Evolutionary conservation across 2,329 filamentous ascomycete species (phyloP).

Genomic region (Rhinocladiella similis): DNA sequence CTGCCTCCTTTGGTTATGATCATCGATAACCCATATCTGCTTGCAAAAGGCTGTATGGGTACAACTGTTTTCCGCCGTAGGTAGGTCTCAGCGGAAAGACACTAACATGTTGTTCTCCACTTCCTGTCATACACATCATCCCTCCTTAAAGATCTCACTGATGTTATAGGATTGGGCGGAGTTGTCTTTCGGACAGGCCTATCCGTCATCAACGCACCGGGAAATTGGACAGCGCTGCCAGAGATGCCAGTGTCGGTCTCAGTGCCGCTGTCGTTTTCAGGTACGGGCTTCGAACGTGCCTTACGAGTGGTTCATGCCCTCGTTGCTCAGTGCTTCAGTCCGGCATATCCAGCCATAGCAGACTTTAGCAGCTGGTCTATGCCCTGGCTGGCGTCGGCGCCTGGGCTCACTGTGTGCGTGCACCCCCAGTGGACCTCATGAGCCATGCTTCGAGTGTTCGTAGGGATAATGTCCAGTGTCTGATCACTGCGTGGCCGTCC

Average conservation of each 20-base stretch:
- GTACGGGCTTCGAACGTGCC: neutral
- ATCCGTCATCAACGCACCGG: constrained; percentile 2
- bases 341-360: neutral
- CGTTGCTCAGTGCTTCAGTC: neutral
- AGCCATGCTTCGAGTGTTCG: constrained; percentile 6
- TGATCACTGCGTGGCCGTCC: neutral
- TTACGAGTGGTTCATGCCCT: neutral
- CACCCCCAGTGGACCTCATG: neutral
- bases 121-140: neutral
- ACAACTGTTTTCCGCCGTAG: neutral
- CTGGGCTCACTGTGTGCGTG: neutral
- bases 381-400: neutral
- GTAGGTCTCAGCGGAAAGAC: neutral
- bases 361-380: constrained; percentile 12
- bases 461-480: neutral
- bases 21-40: neutral
- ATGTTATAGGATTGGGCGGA: too few species aligned
- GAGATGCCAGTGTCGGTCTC: constrained; percentile 8
- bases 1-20: too few species aligned
- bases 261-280: constrained; percentile 12
- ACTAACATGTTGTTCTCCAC: neutral
- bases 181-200: neutral
- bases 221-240: constrained; percentile 21
- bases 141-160: neutral
- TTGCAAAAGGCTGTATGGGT: neutral